Evolutionary conservation across 345 rosid genomes (phyloP).

Genomic region (Melastoma malabathricum): DNA sequence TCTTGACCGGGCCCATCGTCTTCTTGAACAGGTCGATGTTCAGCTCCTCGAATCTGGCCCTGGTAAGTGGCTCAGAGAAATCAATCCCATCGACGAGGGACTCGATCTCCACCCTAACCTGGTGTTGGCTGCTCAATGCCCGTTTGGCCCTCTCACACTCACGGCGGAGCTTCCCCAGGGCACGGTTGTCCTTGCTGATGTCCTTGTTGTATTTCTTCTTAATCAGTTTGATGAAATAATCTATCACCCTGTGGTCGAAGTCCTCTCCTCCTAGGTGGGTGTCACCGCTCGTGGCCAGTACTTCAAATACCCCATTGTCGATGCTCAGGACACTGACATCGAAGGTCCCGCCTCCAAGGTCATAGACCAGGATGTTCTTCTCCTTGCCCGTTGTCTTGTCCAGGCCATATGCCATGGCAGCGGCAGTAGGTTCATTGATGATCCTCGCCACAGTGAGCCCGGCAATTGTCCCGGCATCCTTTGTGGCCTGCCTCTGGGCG

Average conservation of each 20-base stretch:
- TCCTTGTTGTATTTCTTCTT: slow-evolving; percentile 97
- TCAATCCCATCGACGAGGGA: slow-evolving; percentile 81
- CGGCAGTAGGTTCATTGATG: slow-evolving; percentile 95
- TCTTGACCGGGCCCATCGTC: slow-evolving; percentile 99
- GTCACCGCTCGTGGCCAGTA: slow-evolving; percentile 92
- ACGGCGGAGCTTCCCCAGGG: slow-evolving; percentile 85
- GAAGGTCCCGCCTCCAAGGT: slow-evolving; percentile 96
- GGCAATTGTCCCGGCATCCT: slow-evolving; percentile 91
- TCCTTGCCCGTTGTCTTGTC: slow-evolving; percentile 96
- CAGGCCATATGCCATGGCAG: slow-evolving; percentile 93
- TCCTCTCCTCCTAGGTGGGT: slow-evolving; percentile 99
- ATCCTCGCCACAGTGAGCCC: slow-evolving; percentile 94
- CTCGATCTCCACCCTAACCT: slow-evolving; percentile 93
- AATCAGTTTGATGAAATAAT: slow-evolving; percentile 87
- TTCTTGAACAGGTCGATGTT: slow-evolving; percentile 91
- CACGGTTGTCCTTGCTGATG: slow-evolving; percentile 90
- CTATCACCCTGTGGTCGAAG: slow-evolving; percentile 93
- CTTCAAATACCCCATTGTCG: slow-evolving; percentile 95
- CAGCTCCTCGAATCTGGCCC: slow-evolving; percentile 96
- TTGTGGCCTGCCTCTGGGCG: slow-evolving; percentile 97
- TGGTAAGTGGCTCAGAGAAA: slow-evolving; percentile 96
- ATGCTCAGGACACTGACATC: slow-evolving; percentile 95
- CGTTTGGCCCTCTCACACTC: slow-evolving; percentile 96
- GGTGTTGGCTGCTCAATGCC: slow-evolving; percentile 99
- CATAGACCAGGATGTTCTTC: slow-evolving; percentile 96